Conservation (phyloP, 202 grass and related monocot species). For the Brachypodium distachyon region DNA sequence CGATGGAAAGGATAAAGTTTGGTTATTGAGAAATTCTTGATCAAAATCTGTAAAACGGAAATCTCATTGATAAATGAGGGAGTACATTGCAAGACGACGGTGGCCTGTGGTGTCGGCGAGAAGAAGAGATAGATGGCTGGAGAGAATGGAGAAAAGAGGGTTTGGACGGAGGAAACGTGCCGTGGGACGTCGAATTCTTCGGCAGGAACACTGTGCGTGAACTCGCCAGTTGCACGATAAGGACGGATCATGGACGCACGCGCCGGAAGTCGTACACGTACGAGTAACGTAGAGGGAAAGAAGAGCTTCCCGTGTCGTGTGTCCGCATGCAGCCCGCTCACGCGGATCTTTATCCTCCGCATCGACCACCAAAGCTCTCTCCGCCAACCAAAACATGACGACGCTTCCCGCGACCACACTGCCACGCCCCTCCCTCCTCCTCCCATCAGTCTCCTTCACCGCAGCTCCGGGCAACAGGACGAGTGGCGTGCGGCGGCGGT, state of each 20-base stretch:
- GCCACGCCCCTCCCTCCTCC: not conserved
- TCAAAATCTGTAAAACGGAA: too few species aligned
- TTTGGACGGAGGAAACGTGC: too few species aligned
- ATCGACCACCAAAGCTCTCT: not conserved
- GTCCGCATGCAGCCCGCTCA: not conserved
- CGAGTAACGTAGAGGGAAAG: not conserved
- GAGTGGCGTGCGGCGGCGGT: slow-evolving; percentile 1
- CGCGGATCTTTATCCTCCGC: not conserved
- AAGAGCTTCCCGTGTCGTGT: not conserved
- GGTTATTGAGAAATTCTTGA: too few species aligned
- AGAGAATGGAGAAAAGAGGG: too few species aligned
- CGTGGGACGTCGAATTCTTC: not conserved
- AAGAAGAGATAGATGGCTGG: too few species aligned
- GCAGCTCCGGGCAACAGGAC: not conserved
- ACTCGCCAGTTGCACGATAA: not conserved
- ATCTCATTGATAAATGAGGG: too few species aligned
- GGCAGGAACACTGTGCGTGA: not conserved
- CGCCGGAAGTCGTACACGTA: not conserved
- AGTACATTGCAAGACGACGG: too few species aligned
- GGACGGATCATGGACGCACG: too few species aligned
- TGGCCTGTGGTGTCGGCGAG: too few species aligned
- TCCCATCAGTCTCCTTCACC: not conserved
- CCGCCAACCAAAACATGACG: slow-evolving; percentile 34
- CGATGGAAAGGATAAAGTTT: too few species aligned
- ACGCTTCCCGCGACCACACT: not conserved